A percentile compares a stretch with the other conserved stretches of the same genome.
Evolutionary conservation across 495 filamentous ascomycete species (phyloP).

Genomic region (Aspergillus heteromorphus): DNA sequence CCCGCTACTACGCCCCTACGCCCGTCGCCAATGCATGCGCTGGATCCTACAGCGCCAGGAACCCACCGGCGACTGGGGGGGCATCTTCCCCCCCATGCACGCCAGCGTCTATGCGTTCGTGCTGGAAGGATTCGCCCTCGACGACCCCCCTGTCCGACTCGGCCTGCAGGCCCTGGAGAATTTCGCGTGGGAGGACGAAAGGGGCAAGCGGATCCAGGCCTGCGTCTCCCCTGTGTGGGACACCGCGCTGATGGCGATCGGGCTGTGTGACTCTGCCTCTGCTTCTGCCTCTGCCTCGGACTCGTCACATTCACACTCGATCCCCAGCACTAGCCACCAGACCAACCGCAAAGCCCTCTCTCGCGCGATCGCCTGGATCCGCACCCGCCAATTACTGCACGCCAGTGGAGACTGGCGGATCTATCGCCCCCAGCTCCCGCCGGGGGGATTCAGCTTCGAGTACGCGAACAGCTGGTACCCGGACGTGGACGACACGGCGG

Average conservation of each 20-base stretch:
- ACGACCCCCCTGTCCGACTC: slow-evolving; percentile 3
- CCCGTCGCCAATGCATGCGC: slow-evolving; percentile 13
- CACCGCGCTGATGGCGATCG: slow-evolving; percentile 29
- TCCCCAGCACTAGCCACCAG: too few relatives aligned
- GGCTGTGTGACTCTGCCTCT: slow-evolving; percentile 25
- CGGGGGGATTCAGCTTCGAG: slow-evolving; percentile 32
- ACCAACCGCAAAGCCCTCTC: background rate
- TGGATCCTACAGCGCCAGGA: slow-evolving; percentile 33
- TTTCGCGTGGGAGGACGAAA: slow-evolving; percentile 19
- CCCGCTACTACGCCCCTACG: background rate
- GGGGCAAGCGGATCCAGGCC: slow-evolving; percentile 21
- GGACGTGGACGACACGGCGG: slow-evolving; percentile 43
- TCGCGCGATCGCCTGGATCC: slow-evolving; percentile 21
- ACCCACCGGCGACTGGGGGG: slow-evolving; percentile 24
- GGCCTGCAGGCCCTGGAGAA: slow-evolving; percentile 23
- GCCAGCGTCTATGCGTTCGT: slow-evolving; percentile 18
- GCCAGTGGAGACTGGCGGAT: slow-evolving; percentile 27
- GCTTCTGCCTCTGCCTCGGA: too few relatives aligned
- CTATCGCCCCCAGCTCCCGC: slow-evolving; percentile 10
- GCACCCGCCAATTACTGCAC: slow-evolving; percentile 19
- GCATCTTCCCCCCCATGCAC: slow-evolving; percentile 30
- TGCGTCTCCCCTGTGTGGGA: slow-evolving; percentile 31
- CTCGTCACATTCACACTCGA: background rate
- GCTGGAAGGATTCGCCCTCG: slow-evolving; percentile 24
- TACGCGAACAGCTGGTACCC: slow-evolving; percentile 33